phyloP scores from a whole-genome alignment of 768 basidiomycete genomes.

The Auriscalpium orientale region DNA sequence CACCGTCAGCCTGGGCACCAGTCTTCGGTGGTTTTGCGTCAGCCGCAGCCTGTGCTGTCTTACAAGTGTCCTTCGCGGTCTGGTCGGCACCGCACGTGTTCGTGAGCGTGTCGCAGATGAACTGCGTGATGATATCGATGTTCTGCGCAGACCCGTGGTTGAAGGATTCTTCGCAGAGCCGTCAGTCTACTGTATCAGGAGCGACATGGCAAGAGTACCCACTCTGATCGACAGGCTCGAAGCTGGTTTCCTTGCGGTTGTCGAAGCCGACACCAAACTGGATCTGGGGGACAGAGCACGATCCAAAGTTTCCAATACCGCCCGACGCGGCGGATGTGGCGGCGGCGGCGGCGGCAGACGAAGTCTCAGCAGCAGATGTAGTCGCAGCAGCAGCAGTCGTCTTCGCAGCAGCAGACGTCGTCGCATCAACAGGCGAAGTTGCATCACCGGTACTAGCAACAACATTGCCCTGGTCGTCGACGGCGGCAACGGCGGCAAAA shows the following conservation, averaged over 20 bases:
- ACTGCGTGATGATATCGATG: slow-evolving; percentile 50
- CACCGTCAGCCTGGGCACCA: slow-evolving; percentile 39
- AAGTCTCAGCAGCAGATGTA: slow-evolving; percentile 6
- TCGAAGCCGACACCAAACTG: slow-evolving; percentile 49
- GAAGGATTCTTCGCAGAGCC: slow-evolving; percentile 22
- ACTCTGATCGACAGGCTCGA: slow-evolving; percentile 41
- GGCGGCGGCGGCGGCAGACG: too few species aligned
- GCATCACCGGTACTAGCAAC: slow-evolving; percentile 20
- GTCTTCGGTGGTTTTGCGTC: slow-evolving; percentile 20
- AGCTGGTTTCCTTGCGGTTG: slow-evolving; percentile 43
- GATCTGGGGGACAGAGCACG: slow-evolving; percentile 46
- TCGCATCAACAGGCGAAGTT: slow-evolving; percentile 8
- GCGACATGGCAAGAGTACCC: background rate
- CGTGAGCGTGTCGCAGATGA: slow-evolving; percentile 48
- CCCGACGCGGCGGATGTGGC: slow-evolving; percentile 1
- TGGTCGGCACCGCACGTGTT: slow-evolving; percentile 49
- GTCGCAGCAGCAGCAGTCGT: slow-evolving; percentile 7
- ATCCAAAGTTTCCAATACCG: slow-evolving; percentile 27
- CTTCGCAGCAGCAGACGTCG: slow-evolving; percentile 10
- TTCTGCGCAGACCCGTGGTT: slow-evolving; percentile 54
- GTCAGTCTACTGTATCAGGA: slow-evolving; percentile 28
- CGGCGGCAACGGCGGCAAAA: slow-evolving; percentile 34
- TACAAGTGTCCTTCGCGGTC: slow-evolving; percentile 45
- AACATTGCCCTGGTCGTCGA: slow-evolving; percentile 37
- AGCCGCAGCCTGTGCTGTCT: slow-evolving; percentile 26